These are phyloP conservation scores for Argentina anserina DNA, from an alignment of 306 rosid genomes.

Conservation along the genomic window DNA sequence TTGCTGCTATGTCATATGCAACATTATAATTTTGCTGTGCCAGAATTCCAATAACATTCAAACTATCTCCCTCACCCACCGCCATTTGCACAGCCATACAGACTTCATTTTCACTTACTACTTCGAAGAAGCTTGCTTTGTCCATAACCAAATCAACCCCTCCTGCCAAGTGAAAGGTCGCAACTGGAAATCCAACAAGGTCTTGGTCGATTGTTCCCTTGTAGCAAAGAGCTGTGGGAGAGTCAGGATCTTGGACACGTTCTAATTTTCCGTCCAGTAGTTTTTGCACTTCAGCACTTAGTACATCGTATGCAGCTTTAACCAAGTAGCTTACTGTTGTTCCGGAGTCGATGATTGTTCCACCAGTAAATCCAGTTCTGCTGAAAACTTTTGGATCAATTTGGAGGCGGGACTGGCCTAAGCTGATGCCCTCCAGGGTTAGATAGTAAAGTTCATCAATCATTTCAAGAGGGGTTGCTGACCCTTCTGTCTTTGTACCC, in stretches of 20 bases:
- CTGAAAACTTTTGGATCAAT: conserved; percentile 22
- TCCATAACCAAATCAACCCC: conserved; percentile 35
- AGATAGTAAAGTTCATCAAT: conserved; percentile 21
- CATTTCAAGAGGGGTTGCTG: conserved; percentile 23
- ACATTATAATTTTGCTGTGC: conserved; percentile 44
- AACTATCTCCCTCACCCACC: not conserved
- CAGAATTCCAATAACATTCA: conserved; percentile 24
- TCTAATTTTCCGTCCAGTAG: not conserved
- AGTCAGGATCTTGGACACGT: not conserved
- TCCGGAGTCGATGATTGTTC: conserved; percentile 42
- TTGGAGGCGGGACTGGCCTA: conserved; percentile 33
- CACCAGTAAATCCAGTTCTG: conserved; percentile 30
- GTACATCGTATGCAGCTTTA: conserved; percentile 12
- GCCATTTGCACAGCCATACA: conserved; percentile 26
- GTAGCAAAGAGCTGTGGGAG: conserved; percentile 30
- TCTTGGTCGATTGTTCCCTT: conserved; percentile 23
- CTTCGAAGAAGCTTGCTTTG: conserved; percentile 25
- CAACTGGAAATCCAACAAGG: conserved; percentile 35
- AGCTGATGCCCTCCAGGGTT: conserved; percentile 40
- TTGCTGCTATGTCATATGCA: conserved; percentile 30
- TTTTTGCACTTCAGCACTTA: conserved; percentile 22
- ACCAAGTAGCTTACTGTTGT: conserved; percentile 18
- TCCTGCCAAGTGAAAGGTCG: conserved; percentile 34
- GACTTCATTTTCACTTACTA: not conserved
- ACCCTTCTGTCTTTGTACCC: conserved; percentile 41